Percentiles rank a stretch among this genome's conserved stretches.
Conservation (phyloP, 768 basidiomycete species). For the Cystobasidium ongulense region DNA sequence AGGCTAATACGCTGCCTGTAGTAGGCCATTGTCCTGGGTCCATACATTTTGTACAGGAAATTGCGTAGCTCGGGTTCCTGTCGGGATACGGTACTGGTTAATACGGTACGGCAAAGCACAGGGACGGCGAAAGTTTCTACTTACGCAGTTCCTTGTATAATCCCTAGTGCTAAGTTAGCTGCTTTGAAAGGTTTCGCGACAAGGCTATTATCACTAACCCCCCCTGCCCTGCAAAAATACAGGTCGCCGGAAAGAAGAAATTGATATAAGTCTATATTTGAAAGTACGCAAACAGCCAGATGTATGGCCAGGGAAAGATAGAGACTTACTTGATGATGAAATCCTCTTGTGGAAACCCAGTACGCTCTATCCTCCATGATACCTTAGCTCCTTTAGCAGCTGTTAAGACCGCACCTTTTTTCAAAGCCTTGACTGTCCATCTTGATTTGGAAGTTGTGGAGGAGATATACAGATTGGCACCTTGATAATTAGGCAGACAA, state of each 20-base stretch:
- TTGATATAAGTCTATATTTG: too few species aligned
- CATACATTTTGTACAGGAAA: background rate
- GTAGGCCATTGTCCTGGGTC: background rate
- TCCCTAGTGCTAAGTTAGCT: background rate
- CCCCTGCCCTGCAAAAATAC: background rate
- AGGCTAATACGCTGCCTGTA: background rate
- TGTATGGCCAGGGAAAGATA: too few species aligned
- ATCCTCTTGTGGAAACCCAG: background rate
- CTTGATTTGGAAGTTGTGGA: background rate
- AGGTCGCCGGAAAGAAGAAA: too few species aligned
- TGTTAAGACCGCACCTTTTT: background rate
- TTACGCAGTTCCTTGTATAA: background rate
- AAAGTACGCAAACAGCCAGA: too few species aligned
- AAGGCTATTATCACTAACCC: background rate
- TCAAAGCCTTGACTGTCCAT: background rate
- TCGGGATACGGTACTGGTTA: too few species aligned
- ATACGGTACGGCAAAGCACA: background rate
- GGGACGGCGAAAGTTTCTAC: background rate
- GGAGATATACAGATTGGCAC: background rate
- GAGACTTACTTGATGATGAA: background rate
- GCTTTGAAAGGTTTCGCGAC: background rate
- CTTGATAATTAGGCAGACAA: background rate
- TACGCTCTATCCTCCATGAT: background rate
- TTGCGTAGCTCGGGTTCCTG: background rate
- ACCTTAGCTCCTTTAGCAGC: background rate